Conservation (phyloP, 148 eudicot genomes). For the Rhododendron henanense region DNA sequence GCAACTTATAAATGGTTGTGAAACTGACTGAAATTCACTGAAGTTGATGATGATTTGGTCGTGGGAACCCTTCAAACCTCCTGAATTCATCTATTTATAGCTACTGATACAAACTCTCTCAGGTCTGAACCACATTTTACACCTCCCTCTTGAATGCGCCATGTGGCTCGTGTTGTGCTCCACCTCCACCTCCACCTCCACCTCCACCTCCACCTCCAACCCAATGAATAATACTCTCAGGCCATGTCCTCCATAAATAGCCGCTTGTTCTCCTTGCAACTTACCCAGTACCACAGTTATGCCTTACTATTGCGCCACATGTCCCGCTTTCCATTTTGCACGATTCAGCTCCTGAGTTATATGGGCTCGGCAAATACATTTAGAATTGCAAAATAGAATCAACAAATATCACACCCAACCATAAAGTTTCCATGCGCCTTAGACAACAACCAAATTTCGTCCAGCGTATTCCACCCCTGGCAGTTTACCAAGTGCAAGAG, state of each 20-base stretch:
- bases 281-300: not conserved
- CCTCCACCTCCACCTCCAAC: not conserved
- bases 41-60: not conserved
- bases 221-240: not conserved
- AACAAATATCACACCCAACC: not conserved
- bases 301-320: not conserved
- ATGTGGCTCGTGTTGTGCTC: not conserved
- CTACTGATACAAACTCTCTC: not conserved
- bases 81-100: not conserved
- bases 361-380: not conserved
- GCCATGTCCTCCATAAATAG: not conserved
- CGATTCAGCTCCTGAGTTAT: not conserved
- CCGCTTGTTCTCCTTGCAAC: not conserved
- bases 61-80: not conserved
- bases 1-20: not conserved
- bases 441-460: not conserved
- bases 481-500: not conserved
- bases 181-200: not conserved
- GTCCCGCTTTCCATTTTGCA: not conserved
- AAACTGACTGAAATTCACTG: not conserved
- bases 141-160: not conserved
- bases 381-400: not conserved
- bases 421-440: not conserved
- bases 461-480: not conserved
- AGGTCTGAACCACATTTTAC: not conserved